Conservation (phyloP, 2,329 filamentous ascomycete species). For the Neonectria magnoliae region DNA sequence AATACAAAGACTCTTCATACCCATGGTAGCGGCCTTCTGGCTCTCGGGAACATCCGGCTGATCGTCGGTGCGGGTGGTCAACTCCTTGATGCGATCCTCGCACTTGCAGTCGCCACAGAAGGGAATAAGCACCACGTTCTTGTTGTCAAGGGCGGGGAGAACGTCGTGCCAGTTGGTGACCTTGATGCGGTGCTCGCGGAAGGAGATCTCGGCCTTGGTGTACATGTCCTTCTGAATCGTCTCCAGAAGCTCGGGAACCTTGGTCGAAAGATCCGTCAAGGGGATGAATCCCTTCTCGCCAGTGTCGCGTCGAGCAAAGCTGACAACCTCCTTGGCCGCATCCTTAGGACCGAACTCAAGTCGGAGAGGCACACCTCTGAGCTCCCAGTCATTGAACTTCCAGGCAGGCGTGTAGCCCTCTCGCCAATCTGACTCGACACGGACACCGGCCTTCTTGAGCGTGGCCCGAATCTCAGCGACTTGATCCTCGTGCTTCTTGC, state of each 20-base stretch:
- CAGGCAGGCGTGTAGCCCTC: constrained; percentile 94
- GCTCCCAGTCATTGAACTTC: constrained; percentile 99
- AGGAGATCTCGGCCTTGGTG: constrained; percentile 78
- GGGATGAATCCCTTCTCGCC: constrained; percentile 84
- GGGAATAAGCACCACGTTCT: constrained; percentile 93
- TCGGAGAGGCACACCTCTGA: constrained; percentile 93
- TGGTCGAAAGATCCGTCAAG: constrained; percentile 76
- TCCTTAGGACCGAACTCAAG: constrained; percentile 98
- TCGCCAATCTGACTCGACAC: constrained; percentile 83
- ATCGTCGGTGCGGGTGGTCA: constrained; percentile 80
- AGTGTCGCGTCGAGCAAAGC: constrained; percentile 87
- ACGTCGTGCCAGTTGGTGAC: constrained; percentile 93
- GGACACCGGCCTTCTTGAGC: constrained; percentile 78
- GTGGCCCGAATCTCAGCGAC: constrained; percentile 75
- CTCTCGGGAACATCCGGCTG: constrained; percentile 63
- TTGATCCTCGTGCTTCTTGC: constrained; percentile 78
- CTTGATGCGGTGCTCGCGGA: constrained; percentile 81
- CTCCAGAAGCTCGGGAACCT: constrained; percentile 84
- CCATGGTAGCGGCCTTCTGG: constrained; percentile 67
- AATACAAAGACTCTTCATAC: constrained; percentile 78
- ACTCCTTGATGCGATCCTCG: constrained; percentile 94
- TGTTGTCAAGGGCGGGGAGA: constrained; percentile 86
- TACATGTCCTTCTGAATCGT: constrained; percentile 88
- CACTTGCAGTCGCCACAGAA: constrained; percentile 85
- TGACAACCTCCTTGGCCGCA: constrained; percentile 84